Percentiles rank a stretch among this genome's conserved stretches.
Conservation (phyloP, 2,329 filamentous ascomycete genomes). For the Ascosphaera aggregata region DNA sequence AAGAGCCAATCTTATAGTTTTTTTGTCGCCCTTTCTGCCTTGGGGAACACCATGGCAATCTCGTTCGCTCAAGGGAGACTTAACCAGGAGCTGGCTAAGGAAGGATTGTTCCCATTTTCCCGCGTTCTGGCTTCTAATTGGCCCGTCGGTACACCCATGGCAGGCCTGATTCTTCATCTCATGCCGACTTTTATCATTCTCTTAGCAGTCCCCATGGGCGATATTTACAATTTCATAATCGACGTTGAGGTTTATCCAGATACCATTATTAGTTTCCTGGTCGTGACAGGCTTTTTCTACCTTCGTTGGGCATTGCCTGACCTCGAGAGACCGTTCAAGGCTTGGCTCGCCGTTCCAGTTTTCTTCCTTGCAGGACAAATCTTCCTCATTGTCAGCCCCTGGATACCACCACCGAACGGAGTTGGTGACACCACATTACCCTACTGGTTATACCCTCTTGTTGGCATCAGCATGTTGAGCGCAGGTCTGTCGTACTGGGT, state of each 20-base stretch:
- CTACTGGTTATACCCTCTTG: slow-evolving; percentile 30
- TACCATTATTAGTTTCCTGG: slow-evolving; percentile 34
- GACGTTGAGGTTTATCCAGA: slow-evolving; percentile 47
- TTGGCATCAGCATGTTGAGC: slow-evolving; percentile 19
- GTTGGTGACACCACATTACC: slow-evolving; percentile 23
- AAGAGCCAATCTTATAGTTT: slow-evolving; percentile 35
- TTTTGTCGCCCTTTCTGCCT: slow-evolving; percentile 41
- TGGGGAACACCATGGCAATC: slow-evolving; percentile 51
- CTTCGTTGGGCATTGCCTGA: slow-evolving; percentile 36
- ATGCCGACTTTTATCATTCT: slow-evolving; percentile 46
- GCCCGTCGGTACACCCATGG: slow-evolving; percentile 43
- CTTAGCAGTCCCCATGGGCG: slow-evolving; percentile 35
- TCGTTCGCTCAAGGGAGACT: slow-evolving; percentile 44
- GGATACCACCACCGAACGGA: slow-evolving; percentile 23
- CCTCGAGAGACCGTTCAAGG: slow-evolving; percentile 38
- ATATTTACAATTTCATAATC: slow-evolving; percentile 50
- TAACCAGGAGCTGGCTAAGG: slow-evolving; percentile 49
- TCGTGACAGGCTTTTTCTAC: slow-evolving; percentile 34
- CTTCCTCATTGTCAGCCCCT: slow-evolving; percentile 4
- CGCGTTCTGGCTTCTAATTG: slow-evolving; percentile 36
- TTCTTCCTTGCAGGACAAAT: slow-evolving; percentile 3
- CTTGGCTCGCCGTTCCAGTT: slow-evolving; percentile 30
- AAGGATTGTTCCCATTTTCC: slow-evolving; percentile 45
- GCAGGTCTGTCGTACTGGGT: slow-evolving; percentile 37
- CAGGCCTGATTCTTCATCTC: slow-evolving; percentile 44